Percentiles rank a stretch among this genome's conserved stretches.
phyloP scores from a whole-genome alignment of 192 early-diverging fungal genomes.

The Funneliformis mosseae region DNA sequence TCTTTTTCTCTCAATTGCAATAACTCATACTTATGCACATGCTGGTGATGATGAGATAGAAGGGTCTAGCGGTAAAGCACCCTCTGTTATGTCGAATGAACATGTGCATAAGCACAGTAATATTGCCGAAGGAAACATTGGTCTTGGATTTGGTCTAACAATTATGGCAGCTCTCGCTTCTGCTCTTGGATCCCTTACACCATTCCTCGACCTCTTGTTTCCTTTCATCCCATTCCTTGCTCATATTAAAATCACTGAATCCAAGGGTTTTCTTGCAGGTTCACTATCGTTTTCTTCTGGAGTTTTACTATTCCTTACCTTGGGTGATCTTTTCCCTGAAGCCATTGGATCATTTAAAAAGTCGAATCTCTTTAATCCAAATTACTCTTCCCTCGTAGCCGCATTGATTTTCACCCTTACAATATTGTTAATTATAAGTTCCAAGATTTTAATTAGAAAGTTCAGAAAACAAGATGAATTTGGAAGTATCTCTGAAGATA shows the following conservation, averaged over 20 bases:
- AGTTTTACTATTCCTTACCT: slow-evolving; percentile 9
- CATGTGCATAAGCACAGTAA: background rate
- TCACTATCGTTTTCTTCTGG: slow-evolving; percentile 11
- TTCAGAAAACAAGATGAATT: background rate
- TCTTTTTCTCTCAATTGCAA: background rate
- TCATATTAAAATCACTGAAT: slow-evolving; percentile 13
- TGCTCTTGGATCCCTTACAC: slow-evolving; percentile 13
- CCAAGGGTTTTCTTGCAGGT: slow-evolving; percentile 23
- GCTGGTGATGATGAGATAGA: background rate
- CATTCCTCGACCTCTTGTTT: slow-evolving; percentile 23
- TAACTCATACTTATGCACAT: background rate
- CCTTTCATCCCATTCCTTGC: slow-evolving; percentile 3
- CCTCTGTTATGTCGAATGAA: background rate
- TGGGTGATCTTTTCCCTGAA: slow-evolving; percentile 26
- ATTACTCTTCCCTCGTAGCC: background rate
- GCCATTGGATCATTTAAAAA: background rate
- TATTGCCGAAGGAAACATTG: slow-evolving; percentile 16
- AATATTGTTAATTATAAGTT: background rate
- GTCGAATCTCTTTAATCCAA: background rate
- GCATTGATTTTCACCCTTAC: slow-evolving; percentile 16
- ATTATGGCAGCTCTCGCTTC: background rate
- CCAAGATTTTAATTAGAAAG: background rate
- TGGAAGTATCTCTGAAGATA: background rate
- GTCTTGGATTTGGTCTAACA: slow-evolving; percentile 29
- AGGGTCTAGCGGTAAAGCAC: background rate